Percentiles rank a stretch among this genome's conserved stretches.
phyloP scores from a whole-genome alignment of 495 filamentous ascomycete species.

The Thermothielavioides terrestris region DNA sequence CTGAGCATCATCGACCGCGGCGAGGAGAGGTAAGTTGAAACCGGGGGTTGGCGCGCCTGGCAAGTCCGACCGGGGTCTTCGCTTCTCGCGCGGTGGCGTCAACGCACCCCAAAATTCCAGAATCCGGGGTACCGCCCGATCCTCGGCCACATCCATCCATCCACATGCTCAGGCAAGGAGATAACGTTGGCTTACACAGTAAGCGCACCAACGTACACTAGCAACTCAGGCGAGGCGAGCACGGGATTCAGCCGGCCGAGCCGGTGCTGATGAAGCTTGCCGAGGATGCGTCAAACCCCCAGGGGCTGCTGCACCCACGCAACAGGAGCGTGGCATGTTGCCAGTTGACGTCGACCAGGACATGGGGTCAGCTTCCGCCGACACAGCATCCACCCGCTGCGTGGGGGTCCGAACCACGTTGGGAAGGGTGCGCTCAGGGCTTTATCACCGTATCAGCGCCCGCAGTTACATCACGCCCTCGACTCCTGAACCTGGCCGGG shows the following conservation, averaged over 20 bases:
- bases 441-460: constrained; percentile 3
- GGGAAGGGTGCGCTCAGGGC: not conserved
- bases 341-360: not conserved
- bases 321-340: too few species aligned
- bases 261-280: constrained; percentile 5
- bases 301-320: constrained; percentile 7
- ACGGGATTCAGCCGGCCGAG: not conserved
- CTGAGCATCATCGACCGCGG: too few species aligned
- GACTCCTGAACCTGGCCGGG: not conserved
- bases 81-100: too few species aligned
- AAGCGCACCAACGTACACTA: too few species aligned
- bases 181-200: too few species aligned
- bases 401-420: constrained; percentile 4
- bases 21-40: too few species aligned
- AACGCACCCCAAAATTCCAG: not conserved
- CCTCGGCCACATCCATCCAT: not conserved
- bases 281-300: constrained; percentile 6
- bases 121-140: constrained; percentile 8
- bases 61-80: not conserved
- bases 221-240: too few species aligned
- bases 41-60: too few species aligned
- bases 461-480: constrained; percentile 1
- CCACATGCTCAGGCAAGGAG: too few species aligned
- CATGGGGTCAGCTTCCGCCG: not conserved
- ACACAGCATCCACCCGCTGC: not conserved